Percentiles rank a stretch among this genome's conserved stretches.
Evolutionary conservation across 352 stramenopile species (phyloP).

Genomic region (Pythium sp.): DNA sequence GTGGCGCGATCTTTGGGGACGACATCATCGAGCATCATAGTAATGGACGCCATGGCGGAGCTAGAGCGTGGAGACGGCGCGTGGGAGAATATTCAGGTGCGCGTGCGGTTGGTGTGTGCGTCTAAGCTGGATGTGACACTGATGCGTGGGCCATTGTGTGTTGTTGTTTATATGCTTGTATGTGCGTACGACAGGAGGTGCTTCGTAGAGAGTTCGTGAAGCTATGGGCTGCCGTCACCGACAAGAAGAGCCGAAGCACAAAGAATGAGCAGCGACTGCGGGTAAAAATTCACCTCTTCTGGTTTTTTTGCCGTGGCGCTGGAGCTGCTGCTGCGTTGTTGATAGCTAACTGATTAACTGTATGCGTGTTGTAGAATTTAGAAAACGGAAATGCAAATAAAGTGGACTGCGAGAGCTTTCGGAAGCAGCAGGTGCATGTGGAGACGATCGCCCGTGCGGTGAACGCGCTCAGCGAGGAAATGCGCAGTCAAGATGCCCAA

Average conservation of each 20-base stretch:
- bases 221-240: slow-evolving; percentile 27
- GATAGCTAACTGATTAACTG: background rate
- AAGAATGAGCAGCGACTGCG: slow-evolving; percentile 17
- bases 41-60: slow-evolving; percentile 22
- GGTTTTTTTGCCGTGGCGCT: background rate
- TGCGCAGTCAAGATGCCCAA: slow-evolving; percentile 20
- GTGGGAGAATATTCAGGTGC: slow-evolving; percentile 72
- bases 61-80: slow-evolving; percentile 46
- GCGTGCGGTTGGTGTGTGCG: background rate
- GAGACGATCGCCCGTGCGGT: slow-evolving; percentile 40
- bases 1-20: slow-evolving; percentile 1
- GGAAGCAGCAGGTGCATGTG: slow-evolving; percentile 34
- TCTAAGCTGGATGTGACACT: background rate
- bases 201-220: slow-evolving; percentile 40
- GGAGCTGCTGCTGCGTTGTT: background rate
- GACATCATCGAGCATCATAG: background rate
- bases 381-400: background rate
- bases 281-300: background rate
- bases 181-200: slow-evolving; percentile 31
- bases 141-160: background rate
- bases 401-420: slow-evolving; percentile 2
- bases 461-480: slow-evolving; percentile 46
- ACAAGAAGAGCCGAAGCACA: slow-evolving; percentile 22
- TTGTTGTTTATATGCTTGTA: background rate
- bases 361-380: slow-evolving; percentile 17